Evolutionary conservation across 805 yeast species (phyloP).

Genomic region (Wickerhamiella azymoides): DNA sequence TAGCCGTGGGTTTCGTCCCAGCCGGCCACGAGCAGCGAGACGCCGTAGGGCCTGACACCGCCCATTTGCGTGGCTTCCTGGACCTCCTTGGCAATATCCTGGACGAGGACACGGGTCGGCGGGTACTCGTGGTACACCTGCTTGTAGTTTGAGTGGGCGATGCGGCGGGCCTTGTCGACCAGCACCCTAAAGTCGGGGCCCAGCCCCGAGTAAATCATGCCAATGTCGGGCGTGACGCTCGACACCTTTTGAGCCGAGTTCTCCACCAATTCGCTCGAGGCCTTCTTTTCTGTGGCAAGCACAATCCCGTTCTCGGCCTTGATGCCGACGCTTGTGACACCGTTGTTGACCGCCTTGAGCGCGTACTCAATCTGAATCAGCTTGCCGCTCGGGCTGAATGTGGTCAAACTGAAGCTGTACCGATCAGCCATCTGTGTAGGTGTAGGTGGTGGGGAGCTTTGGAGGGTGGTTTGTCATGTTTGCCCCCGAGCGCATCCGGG

Average conservation of each 20-base stretch:
- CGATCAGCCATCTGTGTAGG: slow-evolving; percentile 71
- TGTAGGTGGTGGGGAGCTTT: too few relatives aligned
- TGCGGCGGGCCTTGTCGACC: slow-evolving; percentile 84
- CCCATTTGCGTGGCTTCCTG: slow-evolving; percentile 98
- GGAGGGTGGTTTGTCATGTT: slow-evolving; percentile 5
- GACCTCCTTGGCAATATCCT: slow-evolving; percentile 90
- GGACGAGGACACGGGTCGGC: slow-evolving; percentile 84
- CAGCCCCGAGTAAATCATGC: slow-evolving; percentile 96
- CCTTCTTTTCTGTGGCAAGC: slow-evolving; percentile 89
- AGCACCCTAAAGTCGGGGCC: slow-evolving; percentile 96
- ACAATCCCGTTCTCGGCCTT: slow-evolving; percentile 92
- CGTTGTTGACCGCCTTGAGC: slow-evolving; percentile 91
- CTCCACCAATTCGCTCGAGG: slow-evolving; percentile 63
- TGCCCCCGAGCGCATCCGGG: neutral
- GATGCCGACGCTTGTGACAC: slow-evolving; percentile 92
- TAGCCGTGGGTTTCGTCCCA: slow-evolving; percentile 65
- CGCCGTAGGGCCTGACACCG: slow-evolving; percentile 98
- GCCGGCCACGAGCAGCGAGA: slow-evolving; percentile 86
- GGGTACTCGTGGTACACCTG: slow-evolving; percentile 94
- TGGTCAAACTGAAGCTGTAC: slow-evolving; percentile 92
- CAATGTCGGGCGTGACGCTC: slow-evolving; percentile 83
- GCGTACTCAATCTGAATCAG: slow-evolving; percentile 97
- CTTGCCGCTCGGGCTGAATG: slow-evolving; percentile 97
- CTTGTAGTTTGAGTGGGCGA: slow-evolving; percentile 85
- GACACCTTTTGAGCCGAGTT: slow-evolving; percentile 68